Evolutionary conservation across 306 rosid species (phyloP), one percentile per base, ranked within the genome.

Genomic region (Trichosanthes cucumerina): DNA sequence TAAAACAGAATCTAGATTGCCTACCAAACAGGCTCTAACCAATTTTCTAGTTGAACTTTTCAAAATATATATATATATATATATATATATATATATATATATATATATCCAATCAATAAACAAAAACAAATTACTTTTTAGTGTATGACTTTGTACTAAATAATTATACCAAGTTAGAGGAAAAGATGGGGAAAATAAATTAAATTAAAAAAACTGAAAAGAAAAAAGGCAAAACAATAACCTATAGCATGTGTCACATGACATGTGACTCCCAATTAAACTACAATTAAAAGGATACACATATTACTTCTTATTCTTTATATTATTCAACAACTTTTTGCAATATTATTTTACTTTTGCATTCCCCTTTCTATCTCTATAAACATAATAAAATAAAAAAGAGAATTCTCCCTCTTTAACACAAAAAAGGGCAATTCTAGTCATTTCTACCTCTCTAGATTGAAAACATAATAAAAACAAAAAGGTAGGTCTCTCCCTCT

Each of bases 181-280:
- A 62, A 33, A 62, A 1, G 43, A 62, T 62, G 36, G 69, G 68
- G 43, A 31, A 62, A 62, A 7, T 0, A 31, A 62, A 62, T 62
- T 15, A 16, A 18, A 34, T 4, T 4, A 62, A 62, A 28, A 26
- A 28, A 12, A 5, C n/a, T n/a, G 26, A 28, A 5, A 26, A 59
- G 33, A 28, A 16, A 34, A 64, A 34, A 34, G 41, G 43, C 41
- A 34, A 65, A 36, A 18, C 72, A 3, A 65, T 65, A 36, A 49
- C 26, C 47, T 65, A 36, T 44, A 65, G 70, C 9, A 34, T 64
- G 24, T 64, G 71, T 34, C 71, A 34, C 71, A 16, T 64, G 71
- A 65, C 72, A 65, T 65, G 72, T 63, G 70, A 63, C 70, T 5
- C 44, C 43, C 70, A 33, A n/a, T n/a, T n/a, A n/a, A 63, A 63